Base-by-base conservation (phyloP, 2,329 filamentous ascomycete genomes). In the Fusarium sp. region DNA sequence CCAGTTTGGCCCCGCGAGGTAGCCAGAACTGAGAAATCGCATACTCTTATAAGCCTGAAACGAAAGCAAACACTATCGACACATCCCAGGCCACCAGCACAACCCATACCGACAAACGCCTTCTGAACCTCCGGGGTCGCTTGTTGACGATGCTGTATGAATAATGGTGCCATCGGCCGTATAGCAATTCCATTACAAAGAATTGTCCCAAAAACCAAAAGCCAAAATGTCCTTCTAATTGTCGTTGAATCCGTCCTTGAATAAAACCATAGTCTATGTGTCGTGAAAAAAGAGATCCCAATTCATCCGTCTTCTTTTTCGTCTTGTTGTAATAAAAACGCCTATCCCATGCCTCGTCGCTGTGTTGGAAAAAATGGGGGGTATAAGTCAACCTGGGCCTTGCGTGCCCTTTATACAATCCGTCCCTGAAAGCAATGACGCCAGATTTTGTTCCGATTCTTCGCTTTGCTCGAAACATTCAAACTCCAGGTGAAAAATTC, bases 1-100 rank as follows among this genome's bases (percentile, higher is more conserved):
- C 67, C 67, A 72, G 71, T 73, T 66, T 57, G 51, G 62, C 70
- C 64, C 71, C 71, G 71, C 54, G 71, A 73, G 71, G 71, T 69
- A 63, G 57, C 69, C 57, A 71, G 54, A 69, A 57, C 54, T 56
- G 45, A 61, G 42, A 55, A 44, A 55, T 53, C 46, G 40, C 59
- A 40, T 54, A 60, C 51, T 53, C 59, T 56, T 55, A 18, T 49
- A 60, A 57, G 42, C 55, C 38, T 36, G 42, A 60, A 67, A 59
- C 11, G 38, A 36, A 49, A 28, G 52, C 41, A 70, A 70, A 68
- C n/a, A 55, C 57, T 62, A 64, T 53, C 53, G 62, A 60, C 51
- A 60, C 40, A 51, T 20, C 45, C 47, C 31, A 67, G 42, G 47
- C 38, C 31, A 62, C 56, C 51, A 37, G 57, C 16, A 33, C 26